A percentile compares a stretch with the other conserved stretches of the same genome.
Conservation (phyloP, 768 basidiomycete genomes). For the Rhodotorula kratochvilovae region DNA sequence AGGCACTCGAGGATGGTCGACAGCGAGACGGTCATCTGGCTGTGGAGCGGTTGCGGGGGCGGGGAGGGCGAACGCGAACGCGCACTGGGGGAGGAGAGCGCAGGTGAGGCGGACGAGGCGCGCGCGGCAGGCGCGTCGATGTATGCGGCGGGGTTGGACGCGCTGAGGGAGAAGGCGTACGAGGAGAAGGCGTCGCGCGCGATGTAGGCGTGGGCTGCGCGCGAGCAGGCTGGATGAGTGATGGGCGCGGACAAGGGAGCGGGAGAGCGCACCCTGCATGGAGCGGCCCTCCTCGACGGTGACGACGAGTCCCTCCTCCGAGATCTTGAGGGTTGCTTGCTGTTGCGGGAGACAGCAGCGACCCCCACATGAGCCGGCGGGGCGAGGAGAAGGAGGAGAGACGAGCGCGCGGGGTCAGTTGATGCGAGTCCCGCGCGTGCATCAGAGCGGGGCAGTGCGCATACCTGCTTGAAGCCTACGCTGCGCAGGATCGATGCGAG, state of each 20-base stretch:
- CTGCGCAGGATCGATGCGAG: constrained; percentile 73
- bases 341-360: constrained; percentile 31
- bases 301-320: constrained; percentile 65
- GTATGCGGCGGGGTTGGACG: constrained; percentile 44
- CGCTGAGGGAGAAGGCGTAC: constrained; percentile 59
- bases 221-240: background rate
- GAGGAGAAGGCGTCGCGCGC: constrained; percentile 73
- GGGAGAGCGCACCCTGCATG: constrained; percentile 60
- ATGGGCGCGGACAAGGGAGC: background rate
- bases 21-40: constrained; percentile 72
- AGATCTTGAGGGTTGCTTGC: constrained; percentile 68
- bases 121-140: constrained; percentile 46
- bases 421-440: background rate
- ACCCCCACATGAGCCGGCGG: background rate
- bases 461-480: constrained; percentile 71
- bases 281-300: constrained; percentile 80
- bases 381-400: background rate
- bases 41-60: constrained; percentile 33
- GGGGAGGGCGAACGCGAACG: constrained; percentile 37
- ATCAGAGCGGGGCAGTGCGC: background rate
- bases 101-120: constrained; percentile 47
- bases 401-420: background rate
- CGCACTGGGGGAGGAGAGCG: constrained; percentile 37
- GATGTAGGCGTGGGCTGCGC: constrained; percentile 74
- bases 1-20: constrained; percentile 80